Base-by-base conservation (phyloP, 768 basidiomycete species). In the Tephrocybe sp. region DNA sequence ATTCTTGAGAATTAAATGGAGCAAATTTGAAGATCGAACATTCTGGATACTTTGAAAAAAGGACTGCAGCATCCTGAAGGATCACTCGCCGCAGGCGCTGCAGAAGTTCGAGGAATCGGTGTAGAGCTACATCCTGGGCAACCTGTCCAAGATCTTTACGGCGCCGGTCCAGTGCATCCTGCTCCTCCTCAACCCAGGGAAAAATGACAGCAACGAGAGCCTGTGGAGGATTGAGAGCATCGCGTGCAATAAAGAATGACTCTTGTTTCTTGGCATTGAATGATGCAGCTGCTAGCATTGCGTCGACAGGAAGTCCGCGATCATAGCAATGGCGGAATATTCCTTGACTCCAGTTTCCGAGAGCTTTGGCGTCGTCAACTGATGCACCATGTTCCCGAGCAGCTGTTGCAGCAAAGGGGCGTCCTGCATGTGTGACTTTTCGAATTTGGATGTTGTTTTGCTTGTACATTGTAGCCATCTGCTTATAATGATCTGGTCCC, bases 221-320 rank as follows among this genome's bases (percentile, higher is more conserved):
- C 1, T 8, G 0, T 1, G 61, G 57, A 5, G 61, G 61, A 65
- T 60, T 38, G 12, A 62, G 46, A n/a, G 6, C 16, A 1, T 49
- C 50, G 0, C 51, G 38, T 3, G 53, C 30, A 1, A 61, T 33
- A 18, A 47, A 47, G 49, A 65, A 64, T 18, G 55, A 31, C 24
- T 65, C 63, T 4, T 58, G 65, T 30, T 45, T 34, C 1, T 34
- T 29, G 12, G 42, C 60, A 49, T 64, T 62, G 52, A 60, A 65
- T 52, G 55, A 57, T 0, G 57, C 64, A 4, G 61, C 57, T n/a
- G n/a, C n/a, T n/a, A n/a, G n/a, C n/a, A n/a, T n/a, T n/a, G n/a
- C n/a, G n/a, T n/a, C n/a, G n/a, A 15, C 57, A 61, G 1, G 68
- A 49, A 63, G 46, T 0, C 51, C 47, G 9, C 54, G 41, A 37